Conservation (phyloP, 106 monocot species). For the Dactylorhiza incarnata region DNA sequence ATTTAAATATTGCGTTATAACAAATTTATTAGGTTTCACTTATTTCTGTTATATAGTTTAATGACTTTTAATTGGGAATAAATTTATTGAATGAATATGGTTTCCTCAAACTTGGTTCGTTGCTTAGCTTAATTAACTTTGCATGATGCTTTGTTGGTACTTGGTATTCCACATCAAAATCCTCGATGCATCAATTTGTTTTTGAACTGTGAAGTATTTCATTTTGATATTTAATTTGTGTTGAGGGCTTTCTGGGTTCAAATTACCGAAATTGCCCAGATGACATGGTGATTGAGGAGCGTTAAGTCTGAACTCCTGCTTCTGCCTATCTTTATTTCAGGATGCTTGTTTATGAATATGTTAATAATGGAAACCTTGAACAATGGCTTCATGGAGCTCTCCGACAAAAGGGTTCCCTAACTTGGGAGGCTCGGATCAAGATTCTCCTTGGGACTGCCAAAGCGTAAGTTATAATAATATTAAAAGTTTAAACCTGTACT, state of each 20-base stretch:
- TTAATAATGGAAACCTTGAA: constrained; percentile 77
- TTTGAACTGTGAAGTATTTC: background rate
- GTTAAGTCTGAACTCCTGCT: background rate
- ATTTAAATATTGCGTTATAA: too few species aligned
- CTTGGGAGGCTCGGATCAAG: constrained; percentile 72
- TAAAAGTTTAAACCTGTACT: background rate
- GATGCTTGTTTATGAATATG: constrained; percentile 83
- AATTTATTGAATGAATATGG: too few species aligned
- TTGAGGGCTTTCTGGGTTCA: background rate
- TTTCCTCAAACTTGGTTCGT: too few species aligned
- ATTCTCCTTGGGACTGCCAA: constrained; percentile 61
- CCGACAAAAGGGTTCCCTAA: constrained; percentile 37
- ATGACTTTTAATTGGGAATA: too few species aligned
- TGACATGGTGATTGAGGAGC: background rate
- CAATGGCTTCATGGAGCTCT: constrained; percentile 84
- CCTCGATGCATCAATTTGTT: background rate
- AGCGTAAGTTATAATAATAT: constrained; percentile 38
- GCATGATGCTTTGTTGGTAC: too few species aligned
- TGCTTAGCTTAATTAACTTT: too few species aligned
- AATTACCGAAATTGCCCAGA: background rate
- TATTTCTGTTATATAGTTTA: too few species aligned
- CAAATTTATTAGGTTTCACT: too few species aligned
- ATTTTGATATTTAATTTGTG: background rate
- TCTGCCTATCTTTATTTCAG: constrained; percentile 16
- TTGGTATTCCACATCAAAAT: background rate